phyloP scores from a whole-genome alignment of 164 flowering plant species.

The Dillenia suffruticosa region DNA sequence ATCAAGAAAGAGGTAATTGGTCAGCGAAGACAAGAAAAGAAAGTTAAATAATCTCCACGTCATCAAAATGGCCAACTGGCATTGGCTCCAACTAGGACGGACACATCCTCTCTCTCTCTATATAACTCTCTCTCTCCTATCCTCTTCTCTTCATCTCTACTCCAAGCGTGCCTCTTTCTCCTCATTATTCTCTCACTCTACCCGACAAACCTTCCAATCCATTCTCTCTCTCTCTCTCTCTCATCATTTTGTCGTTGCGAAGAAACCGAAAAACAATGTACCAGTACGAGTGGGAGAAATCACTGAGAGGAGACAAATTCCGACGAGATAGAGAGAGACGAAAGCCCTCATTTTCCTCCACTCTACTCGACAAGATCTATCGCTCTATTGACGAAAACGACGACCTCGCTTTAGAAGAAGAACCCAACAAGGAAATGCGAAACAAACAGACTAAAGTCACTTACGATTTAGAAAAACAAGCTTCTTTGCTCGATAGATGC shows the following conservation, averaged over 20 bases:
- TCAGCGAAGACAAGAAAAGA: no score
- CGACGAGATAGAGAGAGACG: slow-evolving; percentile 10
- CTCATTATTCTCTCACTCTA: slow-evolving; percentile 12
- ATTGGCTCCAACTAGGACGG: no score
- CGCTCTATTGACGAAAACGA: slow-evolving; percentile 75
- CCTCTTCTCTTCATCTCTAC: slow-evolving; percentile 3
- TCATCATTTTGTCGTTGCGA: no score
- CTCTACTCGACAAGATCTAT: slow-evolving; percentile 81
- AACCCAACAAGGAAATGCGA: no score
- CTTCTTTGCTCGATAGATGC: slow-evolving; percentile 53
- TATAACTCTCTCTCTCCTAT: slow-evolving; percentile 8
- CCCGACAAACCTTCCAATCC: neutral
- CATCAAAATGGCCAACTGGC: no score
- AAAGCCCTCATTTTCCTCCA: slow-evolving; percentile 77
- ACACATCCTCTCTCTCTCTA: no score
- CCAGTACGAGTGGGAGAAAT: slow-evolving; percentile 16
- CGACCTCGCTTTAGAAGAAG: neutral
- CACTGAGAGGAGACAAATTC: no score
- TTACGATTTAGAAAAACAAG: slow-evolving; percentile 18
- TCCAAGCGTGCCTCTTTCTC: slow-evolving; percentile 25
- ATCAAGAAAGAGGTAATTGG: no score
- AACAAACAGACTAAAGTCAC: no score
- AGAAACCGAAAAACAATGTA: slow-evolving; percentile 21
- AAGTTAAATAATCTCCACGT: no score
- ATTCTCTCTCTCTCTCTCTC: no score